These are phyloP conservation scores for Helotiales sp. DNA, from an alignment of 2,329 filamentous ascomycete genomes.

Conservation along the genomic window DNA sequence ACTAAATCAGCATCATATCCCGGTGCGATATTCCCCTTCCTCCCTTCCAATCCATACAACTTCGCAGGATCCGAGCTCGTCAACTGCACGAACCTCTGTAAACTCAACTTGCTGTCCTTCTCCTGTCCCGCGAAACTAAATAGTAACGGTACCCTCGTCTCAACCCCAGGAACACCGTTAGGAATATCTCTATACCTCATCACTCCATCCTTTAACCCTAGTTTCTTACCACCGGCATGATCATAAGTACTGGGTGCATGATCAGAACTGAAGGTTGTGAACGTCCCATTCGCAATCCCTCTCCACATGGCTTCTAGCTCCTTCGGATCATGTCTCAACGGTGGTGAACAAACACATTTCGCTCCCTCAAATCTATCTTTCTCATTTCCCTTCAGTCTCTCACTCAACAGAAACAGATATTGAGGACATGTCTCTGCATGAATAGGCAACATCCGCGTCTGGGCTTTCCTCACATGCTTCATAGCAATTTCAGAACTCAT, in stretches of 20 bases:
- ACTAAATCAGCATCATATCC: slow-evolving; percentile 29
- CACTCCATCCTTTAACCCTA: slow-evolving; percentile 20
- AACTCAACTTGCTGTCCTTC: slow-evolving; percentile 15
- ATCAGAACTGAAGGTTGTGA: slow-evolving; percentile 50
- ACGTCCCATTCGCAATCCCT: slow-evolving; percentile 53
- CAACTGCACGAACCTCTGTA: slow-evolving; percentile 26
- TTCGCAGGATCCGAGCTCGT: slow-evolving; percentile 26
- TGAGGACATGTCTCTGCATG: slow-evolving; percentile 60
- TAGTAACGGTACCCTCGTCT: slow-evolving; percentile 25
- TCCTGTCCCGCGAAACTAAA: slow-evolving; percentile 20
- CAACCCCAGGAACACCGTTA: slow-evolving; percentile 27
- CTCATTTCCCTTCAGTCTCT: slow-evolving; percentile 42
- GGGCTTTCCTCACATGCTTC: slow-evolving; percentile 48
- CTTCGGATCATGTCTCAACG: slow-evolving; percentile 45
- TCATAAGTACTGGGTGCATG: slow-evolving; percentile 26
- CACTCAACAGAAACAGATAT: slow-evolving; percentile 55
- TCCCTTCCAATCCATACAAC: slow-evolving; percentile 24
- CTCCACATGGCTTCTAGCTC: slow-evolving; percentile 54
- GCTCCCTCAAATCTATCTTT: slow-evolving; percentile 47
- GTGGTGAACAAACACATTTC: slow-evolving; percentile 55
- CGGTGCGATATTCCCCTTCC: slow-evolving; percentile 27
- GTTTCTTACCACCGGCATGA: slow-evolving; percentile 24
- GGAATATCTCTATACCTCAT: slow-evolving; percentile 27
- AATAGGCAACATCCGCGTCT: slow-evolving; percentile 50
- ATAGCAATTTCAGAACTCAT: slow-evolving; percentile 49